Conservation (phyloP, 176 grass and related monocot genomes). For the Areca catechu region DNA sequence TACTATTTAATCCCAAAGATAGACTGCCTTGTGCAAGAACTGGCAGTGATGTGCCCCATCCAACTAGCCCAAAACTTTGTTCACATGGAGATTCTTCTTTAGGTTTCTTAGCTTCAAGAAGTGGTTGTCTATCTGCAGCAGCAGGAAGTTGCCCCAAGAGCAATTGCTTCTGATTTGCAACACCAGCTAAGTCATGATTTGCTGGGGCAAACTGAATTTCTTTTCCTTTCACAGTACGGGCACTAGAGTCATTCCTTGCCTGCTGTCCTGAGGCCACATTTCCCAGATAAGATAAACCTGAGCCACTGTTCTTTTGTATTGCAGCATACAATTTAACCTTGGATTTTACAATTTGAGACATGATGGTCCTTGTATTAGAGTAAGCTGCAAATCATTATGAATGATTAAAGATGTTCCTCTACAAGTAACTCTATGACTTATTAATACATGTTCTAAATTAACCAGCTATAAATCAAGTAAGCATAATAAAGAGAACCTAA, state of each 20-base stretch:
- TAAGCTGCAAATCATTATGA: slow-evolving; percentile 28
- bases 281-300: slow-evolving; percentile 6
- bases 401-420: neutral
- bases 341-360: slow-evolving; percentile 36
- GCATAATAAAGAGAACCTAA: slow-evolving; percentile 45
- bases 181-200: neutral
- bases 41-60: neutral
- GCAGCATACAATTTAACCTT: slow-evolving; percentile 32
- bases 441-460: neutral
- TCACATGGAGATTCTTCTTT: neutral
- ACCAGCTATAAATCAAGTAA: neutral
- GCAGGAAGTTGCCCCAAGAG: neutral
- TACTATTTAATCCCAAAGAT: neutral
- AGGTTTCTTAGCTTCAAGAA: neutral
- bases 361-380: slow-evolving; percentile 13
- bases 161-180: slow-evolving; percentile 16
- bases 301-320: neutral
- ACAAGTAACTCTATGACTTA: neutral
- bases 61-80: slow-evolving; percentile 6
- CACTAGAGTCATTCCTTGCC: too few species aligned
- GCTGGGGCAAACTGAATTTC: neutral
- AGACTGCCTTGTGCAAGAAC: neutral
- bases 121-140: slow-evolving; percentile 1
- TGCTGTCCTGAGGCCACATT: slow-evolving; percentile 1
- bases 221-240: neutral